Conservation (phyloP, 805 yeast genomes). For the Metschnikowia reukaufii region DNA sequence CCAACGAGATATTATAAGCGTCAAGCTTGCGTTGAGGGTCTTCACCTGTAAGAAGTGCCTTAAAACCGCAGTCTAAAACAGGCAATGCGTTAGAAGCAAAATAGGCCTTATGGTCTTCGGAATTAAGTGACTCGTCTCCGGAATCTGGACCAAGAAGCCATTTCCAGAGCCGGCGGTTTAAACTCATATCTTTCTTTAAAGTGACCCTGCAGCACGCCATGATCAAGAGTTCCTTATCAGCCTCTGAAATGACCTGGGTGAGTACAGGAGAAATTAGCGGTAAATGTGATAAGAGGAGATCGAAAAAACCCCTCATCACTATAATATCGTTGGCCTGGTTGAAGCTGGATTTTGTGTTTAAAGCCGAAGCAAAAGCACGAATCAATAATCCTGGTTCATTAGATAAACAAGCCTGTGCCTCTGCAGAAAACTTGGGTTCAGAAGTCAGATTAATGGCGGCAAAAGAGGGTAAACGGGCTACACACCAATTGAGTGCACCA, state of each 20-base stretch:
- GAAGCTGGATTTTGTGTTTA: constrained; percentile 41
- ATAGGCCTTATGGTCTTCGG: constrained; percentile 38
- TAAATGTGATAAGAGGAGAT: constrained; percentile 65
- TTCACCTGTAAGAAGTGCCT: constrained; percentile 42
- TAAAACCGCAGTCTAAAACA: constrained; percentile 52
- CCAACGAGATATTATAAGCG: constrained; percentile 61
- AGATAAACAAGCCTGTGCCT: constrained; percentile 51
- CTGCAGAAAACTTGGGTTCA: constrained; percentile 25
- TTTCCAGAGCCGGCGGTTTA: constrained; percentile 89
- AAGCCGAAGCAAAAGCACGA: constrained; percentile 70
- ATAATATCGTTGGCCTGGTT: constrained; percentile 54
- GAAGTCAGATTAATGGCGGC: constrained; percentile 30
- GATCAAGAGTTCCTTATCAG: constrained; percentile 59
- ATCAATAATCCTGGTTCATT: constrained; percentile 81
- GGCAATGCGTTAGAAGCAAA: constrained; percentile 59
- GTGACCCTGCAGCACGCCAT: constrained; percentile 68
- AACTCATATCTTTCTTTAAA: constrained; percentile 85
- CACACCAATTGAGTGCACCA: constrained; percentile 82
- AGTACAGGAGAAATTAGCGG: constrained; percentile 63
- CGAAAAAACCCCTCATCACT: constrained; percentile 85
- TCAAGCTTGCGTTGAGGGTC: constrained; percentile 38
- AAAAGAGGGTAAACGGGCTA: constrained; percentile 63
- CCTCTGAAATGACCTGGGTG: constrained; percentile 43
- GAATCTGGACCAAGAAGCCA: constrained; percentile 86
- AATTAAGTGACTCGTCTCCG: constrained; percentile 2